These are phyloP conservation scores for Beauveria sp. DNA, from an alignment of 2,329 filamentous ascomycete species.

Conservation along the genomic window DNA sequence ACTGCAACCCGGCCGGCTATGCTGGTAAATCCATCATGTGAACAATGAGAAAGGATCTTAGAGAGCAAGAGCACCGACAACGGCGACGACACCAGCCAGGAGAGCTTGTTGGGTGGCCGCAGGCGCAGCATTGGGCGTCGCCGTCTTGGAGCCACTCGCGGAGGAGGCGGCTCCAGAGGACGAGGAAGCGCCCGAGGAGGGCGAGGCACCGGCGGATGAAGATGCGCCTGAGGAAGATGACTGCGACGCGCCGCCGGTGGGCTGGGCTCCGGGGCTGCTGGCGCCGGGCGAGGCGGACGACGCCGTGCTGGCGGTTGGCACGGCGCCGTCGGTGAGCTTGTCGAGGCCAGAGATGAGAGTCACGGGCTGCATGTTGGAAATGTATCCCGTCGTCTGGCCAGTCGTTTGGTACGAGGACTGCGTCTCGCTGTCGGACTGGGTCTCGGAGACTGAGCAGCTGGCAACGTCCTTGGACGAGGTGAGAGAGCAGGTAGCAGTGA, in stretches of 20 bases:
- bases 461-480: slow-evolving; percentile 18
- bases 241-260: slow-evolving; percentile 1
- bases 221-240: slow-evolving; percentile 11
- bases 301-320: slow-evolving; percentile 12
- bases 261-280: slow-evolving; percentile 1
- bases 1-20: neutral
- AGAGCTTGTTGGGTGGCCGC: slow-evolving; percentile 27
- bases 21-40: neutral
- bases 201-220: slow-evolving; percentile 10
- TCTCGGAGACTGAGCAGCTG: slow-evolving; percentile 17
- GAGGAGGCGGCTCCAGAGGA: slow-evolving; percentile 13
- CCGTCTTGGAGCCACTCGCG: slow-evolving; percentile 14
- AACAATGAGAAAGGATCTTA: slow-evolving; percentile 14
- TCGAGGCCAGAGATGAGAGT: slow-evolving; percentile 31
- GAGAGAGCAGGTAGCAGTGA: slow-evolving; percentile 19
- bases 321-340: slow-evolving; percentile 21
- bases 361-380: slow-evolving; percentile 20
- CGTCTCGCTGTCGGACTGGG: neutral
- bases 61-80: slow-evolving; percentile 28
- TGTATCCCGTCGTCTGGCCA: slow-evolving; percentile 16
- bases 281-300: neutral
- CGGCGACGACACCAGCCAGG: slow-evolving; percentile 26
- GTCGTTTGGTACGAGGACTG: slow-evolving; percentile 1
- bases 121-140: slow-evolving; percentile 24
- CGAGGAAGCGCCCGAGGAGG: slow-evolving; percentile 13